These are phyloP conservation scores for Spirogloea muscicola DNA, from an alignment of 139 green algal species.

Conservation along the genomic window DNA sequence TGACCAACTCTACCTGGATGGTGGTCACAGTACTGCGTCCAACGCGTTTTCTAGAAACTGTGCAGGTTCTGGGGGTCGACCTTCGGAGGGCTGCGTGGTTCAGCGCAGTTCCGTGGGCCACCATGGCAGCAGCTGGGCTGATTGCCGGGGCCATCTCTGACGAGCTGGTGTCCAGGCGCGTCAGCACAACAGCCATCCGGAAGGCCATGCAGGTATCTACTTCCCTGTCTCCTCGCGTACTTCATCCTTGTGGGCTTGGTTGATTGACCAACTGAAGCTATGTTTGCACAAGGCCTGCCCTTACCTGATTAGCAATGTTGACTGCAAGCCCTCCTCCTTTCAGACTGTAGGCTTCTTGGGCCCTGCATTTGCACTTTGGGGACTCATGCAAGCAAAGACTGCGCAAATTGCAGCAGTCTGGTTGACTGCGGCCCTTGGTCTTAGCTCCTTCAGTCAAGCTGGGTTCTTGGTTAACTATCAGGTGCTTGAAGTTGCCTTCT, in stretches of 20 bases:
- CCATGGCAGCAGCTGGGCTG: slow-evolving; percentile 48
- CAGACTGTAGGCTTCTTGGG: slow-evolving; percentile 28
- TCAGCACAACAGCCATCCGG: slow-evolving; percentile 28
- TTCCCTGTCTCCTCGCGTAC: too few relatives aligned
- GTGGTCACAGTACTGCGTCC: too few relatives aligned
- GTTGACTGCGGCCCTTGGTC: slow-evolving; percentile 13
- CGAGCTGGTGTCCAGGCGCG: slow-evolving; percentile 11
- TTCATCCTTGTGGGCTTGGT: too few relatives aligned
- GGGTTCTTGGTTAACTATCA: slow-evolving; percentile 35
- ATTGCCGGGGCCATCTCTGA: slow-evolving; percentile 46
- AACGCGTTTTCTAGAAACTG: too few relatives aligned
- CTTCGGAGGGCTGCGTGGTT: slow-evolving; percentile 43
- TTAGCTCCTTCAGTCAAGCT: slow-evolving; percentile 35
- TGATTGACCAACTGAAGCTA: too few relatives aligned
- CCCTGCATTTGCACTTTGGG: slow-evolving; percentile 3
- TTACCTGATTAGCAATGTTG: too few relatives aligned
- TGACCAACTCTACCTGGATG: too few relatives aligned
- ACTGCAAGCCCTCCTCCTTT: too few relatives aligned
- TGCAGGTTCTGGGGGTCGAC: slow-evolving; percentile 43
- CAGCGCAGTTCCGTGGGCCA: slow-evolving; percentile 49
- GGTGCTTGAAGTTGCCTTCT: too few relatives aligned
- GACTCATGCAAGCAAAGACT: neutral
- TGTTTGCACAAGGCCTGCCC: too few relatives aligned
- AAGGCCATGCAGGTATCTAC: slow-evolving; percentile 60
- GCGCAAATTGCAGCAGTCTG: neutral